phyloP scores from a whole-genome alignment of 139 green algal genomes.

The Edaphochlamys debaryana region DNA sequence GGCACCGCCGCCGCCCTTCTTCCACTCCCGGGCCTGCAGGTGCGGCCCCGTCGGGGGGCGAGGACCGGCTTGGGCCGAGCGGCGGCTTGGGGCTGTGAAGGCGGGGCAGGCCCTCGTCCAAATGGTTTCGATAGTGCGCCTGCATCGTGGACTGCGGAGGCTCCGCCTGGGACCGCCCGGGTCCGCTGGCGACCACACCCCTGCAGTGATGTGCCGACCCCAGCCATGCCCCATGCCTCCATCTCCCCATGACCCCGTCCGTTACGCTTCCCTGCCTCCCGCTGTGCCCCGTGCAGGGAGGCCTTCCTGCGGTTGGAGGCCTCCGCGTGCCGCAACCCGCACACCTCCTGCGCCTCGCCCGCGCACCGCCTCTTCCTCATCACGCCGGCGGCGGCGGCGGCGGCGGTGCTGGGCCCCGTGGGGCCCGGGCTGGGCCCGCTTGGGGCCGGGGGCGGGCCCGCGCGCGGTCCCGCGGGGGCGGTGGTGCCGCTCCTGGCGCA shows the following conservation, averaged over 20 bases:
- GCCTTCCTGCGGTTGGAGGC: conserved; percentile 23
- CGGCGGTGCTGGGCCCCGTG: background rate
- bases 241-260: no score
- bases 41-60: background rate
- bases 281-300: no score
- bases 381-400: background rate
- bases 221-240: no score
- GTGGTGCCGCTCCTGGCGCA: conserved; percentile 23
- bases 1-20: conserved; percentile 28
- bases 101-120: no score
- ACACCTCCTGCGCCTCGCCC: conserved; percentile 11
- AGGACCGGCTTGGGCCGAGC: background rate
- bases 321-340: conserved; percentile 17
- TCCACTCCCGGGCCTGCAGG: conserved; percentile 19
- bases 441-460: background rate
- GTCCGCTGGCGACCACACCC: no score
- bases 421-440: no score
- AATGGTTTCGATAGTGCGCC: no score
- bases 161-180: no score
- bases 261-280: no score
- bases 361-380: conserved; percentile 22
- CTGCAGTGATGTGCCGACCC: no score
- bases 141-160: no score
- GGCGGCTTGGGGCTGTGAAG: background rate
- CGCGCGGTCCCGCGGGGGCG: background rate